These are phyloP conservation scores for Suillus occidentalis DNA, from an alignment of 768 basidiomycete species.

Conservation along the genomic window DNA sequence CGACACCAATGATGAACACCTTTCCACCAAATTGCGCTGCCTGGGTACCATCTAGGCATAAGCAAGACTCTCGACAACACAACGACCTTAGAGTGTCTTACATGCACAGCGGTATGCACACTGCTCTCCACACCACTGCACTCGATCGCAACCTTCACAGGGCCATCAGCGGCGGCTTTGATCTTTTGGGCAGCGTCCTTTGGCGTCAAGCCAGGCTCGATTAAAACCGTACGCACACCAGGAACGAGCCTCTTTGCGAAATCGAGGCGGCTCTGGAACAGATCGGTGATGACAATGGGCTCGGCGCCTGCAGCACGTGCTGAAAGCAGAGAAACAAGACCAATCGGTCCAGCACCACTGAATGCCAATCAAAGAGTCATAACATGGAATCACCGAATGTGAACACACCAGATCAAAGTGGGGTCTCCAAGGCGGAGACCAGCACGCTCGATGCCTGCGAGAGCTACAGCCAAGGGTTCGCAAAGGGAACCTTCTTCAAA, in stretches of 20 bases:
- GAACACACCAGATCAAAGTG: conserved; percentile 54
- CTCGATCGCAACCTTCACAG: conserved; percentile 55
- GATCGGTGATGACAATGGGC: conserved; percentile 67
- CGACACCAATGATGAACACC: conserved; percentile 71
- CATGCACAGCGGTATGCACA: conserved; percentile 57
- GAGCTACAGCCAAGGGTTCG: conserved; percentile 65
- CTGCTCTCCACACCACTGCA: conserved; percentile 68
- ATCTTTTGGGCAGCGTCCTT: conserved; percentile 54
- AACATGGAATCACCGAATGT: neutral
- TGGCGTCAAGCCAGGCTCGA: conserved; percentile 44
- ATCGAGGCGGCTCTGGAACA: conserved; percentile 63
- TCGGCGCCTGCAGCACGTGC: conserved; percentile 70
- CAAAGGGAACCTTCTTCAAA: conserved; percentile 71
- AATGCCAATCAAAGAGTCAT: conserved; percentile 13
- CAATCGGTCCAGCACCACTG: conserved; percentile 70
- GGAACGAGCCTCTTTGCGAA: conserved; percentile 65
- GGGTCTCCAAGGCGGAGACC: conserved; percentile 66
- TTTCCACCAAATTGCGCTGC: conserved; percentile 66
- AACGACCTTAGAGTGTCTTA: conserved; percentile 27
- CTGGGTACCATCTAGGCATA: conserved; percentile 28
- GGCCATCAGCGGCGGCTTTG: conserved; percentile 49
- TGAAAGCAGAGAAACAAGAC: conserved; percentile 59
- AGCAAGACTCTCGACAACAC: neutral
- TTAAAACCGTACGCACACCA: conserved; percentile 55
- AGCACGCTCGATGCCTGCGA: conserved; percentile 67